Evolutionary conservation across 106 monocot species (phyloP).

Genomic region (Dendrobium chrysotoxum): DNA sequence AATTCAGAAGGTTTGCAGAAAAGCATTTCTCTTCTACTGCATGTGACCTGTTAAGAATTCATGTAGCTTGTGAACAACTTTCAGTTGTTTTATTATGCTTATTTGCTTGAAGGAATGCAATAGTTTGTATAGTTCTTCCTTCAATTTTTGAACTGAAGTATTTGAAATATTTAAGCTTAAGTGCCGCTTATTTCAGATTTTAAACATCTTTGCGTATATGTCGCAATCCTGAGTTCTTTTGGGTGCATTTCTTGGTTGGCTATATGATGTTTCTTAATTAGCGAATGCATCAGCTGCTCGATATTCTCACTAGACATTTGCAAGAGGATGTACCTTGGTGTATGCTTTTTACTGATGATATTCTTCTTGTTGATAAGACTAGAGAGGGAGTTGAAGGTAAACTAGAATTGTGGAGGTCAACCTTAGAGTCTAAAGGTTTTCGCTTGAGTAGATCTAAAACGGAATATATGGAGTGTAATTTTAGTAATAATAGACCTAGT

Average conservation of each 20-base stretch:
- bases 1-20: conserved; percentile 72
- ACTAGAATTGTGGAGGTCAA: too few species aligned
- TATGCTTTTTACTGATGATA: too few species aligned
- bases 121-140: background rate
- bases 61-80: background rate
- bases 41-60: background rate
- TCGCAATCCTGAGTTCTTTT: background rate
- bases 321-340: too few species aligned
- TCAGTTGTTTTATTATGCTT: background rate
- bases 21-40: background rate
- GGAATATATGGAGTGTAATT: too few species aligned
- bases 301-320: too few species aligned
- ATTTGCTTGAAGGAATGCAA: background rate
- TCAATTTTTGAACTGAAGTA: background rate
- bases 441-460: too few species aligned
- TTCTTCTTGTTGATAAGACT: too few species aligned
- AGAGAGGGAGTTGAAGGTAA: too few species aligned
- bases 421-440: too few species aligned
- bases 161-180: background rate
- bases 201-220: background rate
- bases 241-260: background rate
- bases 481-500: too few species aligned
- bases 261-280: background rate
- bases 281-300: background rate
- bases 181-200: background rate